Evolutionary conservation across 2,329 filamentous ascomycete genomes (phyloP), one percentile per base, ranked within the genome.

Genomic region (Botryotinia convoluta): DNA sequence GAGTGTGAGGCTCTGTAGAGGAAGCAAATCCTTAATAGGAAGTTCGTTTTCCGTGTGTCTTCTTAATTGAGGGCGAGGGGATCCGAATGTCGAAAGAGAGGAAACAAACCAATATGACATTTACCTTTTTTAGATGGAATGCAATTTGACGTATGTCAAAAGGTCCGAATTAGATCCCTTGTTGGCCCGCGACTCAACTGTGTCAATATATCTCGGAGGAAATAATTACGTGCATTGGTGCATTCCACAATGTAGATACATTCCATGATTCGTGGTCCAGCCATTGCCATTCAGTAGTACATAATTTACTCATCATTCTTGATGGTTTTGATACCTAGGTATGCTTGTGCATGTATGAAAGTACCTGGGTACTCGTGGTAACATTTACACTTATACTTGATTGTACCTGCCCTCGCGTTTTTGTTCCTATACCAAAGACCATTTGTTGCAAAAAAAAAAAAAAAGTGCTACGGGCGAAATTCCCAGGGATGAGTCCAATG

Each of bases 51-150:
- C 86, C 89, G 88, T 87, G 88, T 84, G 88, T 91, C 87, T 84
- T 90, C 89, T 92, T 90, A 76, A 87, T 80, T 91, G 89, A 90
- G 87, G 88, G 89, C 89, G 88, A 91, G 89, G 89, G 86, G 88
- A 84, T 84, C 83, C 83, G 85, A 88, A 91, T 91, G 90, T 91
- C 90, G 89, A 72, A 91, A 87, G 87, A 91, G 86, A 88, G 90
- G 90, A 89, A 83, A 90, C 87, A 89, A 61, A 76, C 61, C n/a
- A 65, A 44, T 8, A 39, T 32, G 37, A 57, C 26, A 60, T 35
- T n/a, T 59, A 20, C 37, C n/a, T 7, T 37, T 18, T 26, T 22
- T 60, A 10, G 1, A 32, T 26, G 48, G 65, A 68, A 68, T 68
- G 65, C 37, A 57, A 57, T 26, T 39, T 63, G 26, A 32, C 48